Evolutionary conservation across 371 early-diverging fungal genomes (phyloP), one percentile per base, ranked within the genome.

Genomic region (Mucor saturninus): DNA sequence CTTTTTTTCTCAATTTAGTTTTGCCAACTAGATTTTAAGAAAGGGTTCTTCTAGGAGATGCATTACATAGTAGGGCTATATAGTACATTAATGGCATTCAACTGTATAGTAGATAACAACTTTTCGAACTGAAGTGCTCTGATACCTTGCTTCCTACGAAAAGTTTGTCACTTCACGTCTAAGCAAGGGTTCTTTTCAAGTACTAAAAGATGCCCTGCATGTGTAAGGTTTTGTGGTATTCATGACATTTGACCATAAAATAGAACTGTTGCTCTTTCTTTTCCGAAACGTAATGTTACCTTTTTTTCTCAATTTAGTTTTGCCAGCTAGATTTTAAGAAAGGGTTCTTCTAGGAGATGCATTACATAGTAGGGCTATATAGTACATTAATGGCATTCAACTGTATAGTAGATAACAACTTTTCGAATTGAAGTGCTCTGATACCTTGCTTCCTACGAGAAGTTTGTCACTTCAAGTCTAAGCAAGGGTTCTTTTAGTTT

Each of bases 1-100:
- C 42, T 42, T 42, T 42, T 42, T 42, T 42, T 38, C 42, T 42
- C 42, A 13, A 42, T 42, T 42, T 42, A 42, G 42, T 42, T 42
- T 42, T 42, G 42, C 42, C 42, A 42, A 42, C 42, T 42, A 42
- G 42, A 3, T 42, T 42, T 42, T n/a, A 42, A 42, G n/a, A 42
- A 42, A 42, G 42, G 42, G 42, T 42, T 42, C 42, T 42, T 42
- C 42, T 42, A 42, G 42, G 42, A 42, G 42, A 42, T 42, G 13
- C 42, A 42, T 42, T 42, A 42, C 42, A 42, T n/a, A 42, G 42
- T 42, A 42, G 42, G 42, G 42, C 42, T 42, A 42, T 42, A 42
- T 42, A 42, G 42, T 42, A 42, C 42, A n/a, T 42, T 42, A 42
- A 42, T 42, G 42, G 42, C 42, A 42, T 42, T 42, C 1, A n/a